phyloP scores from a whole-genome alignment of 177 flowering plant genomes.

The Vitis hybrid region DNA sequence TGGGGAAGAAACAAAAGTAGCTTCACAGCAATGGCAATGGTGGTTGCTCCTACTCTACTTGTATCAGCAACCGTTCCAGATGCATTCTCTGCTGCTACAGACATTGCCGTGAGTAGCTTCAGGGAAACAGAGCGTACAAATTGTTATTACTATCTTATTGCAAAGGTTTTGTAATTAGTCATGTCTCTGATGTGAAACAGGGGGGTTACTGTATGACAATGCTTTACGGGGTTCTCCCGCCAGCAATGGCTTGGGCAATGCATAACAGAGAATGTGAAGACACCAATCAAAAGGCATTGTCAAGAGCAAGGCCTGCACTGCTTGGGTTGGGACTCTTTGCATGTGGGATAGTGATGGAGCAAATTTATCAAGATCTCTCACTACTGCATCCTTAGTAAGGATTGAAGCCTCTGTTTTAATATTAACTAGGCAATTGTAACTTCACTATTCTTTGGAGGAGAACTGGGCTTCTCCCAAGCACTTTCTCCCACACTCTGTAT shows the following conservation, averaged over 20 bases:
- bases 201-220: slow-evolving; percentile 84
- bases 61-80: slow-evolving; percentile 60
- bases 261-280: slow-evolving; percentile 18
- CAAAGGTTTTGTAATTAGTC: background rate
- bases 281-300: slow-evolving; percentile 15
- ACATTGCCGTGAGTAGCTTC: slow-evolving; percentile 61
- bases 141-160: too few relatives aligned
- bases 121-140: background rate
- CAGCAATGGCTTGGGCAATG: slow-evolving; percentile 84
- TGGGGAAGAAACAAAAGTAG: slow-evolving; percentile 47
- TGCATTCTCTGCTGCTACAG: slow-evolving; percentile 69
- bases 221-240: slow-evolving; percentile 77
- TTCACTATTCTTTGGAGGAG: too few relatives aligned
- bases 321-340: slow-evolving; percentile 53
- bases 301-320: slow-evolving; percentile 39
- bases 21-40: slow-evolving; percentile 45
- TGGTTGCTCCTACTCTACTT: slow-evolving; percentile 54
- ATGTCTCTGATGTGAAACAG: slow-evolving; percentile 27
- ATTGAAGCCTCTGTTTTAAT: too few relatives aligned
- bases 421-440: too few relatives aligned
- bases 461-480: too few relatives aligned
- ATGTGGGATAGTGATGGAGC: slow-evolving; percentile 57
- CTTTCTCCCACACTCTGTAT: too few relatives aligned
- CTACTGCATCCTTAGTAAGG: slow-evolving; percentile 22
- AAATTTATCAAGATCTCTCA: slow-evolving; percentile 47